These are phyloP conservation scores for Solanum ahanhuiri DNA, from an alignment of 257 asterid genomes.

Conservation along the genomic window DNA sequence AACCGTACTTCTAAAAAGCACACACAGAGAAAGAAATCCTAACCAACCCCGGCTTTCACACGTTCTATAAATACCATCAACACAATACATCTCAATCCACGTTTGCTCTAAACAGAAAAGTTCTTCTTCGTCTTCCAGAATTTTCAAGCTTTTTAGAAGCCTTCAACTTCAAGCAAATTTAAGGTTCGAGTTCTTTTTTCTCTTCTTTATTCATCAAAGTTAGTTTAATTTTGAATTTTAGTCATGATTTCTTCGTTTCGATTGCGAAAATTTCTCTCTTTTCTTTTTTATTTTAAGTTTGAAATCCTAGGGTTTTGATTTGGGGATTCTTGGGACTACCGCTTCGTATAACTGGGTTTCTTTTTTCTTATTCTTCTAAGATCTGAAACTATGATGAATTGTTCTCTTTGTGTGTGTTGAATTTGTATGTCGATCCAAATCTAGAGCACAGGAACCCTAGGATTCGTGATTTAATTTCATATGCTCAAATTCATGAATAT, in stretches of 20 bases:
- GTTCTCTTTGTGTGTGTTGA: neutral
- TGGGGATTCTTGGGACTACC: neutral
- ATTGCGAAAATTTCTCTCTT: neutral
- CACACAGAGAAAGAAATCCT: neutral
- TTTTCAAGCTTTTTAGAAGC: neutral
- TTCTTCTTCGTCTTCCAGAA: rapidly evolving
- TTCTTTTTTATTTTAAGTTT: neutral
- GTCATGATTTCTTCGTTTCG: neutral
- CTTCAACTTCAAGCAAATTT: neutral
- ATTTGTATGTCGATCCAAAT: neutral
- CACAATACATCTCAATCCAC: neutral
- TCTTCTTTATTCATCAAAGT: neutral
- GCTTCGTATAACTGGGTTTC: no score
- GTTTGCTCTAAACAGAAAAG: neutral
- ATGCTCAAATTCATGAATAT: neutral
- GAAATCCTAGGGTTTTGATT: neutral
- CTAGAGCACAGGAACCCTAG: no score
- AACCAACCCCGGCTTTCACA: neutral
- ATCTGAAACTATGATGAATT: neutral
- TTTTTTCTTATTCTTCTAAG: neutral
- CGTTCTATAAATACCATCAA: neutral
- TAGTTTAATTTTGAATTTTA: no score
- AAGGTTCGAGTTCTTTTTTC: neutral
- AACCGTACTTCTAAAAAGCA: neutral
- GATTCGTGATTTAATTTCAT: neutral